Base-by-base conservation (phyloP, 163 green algal species). In the Coccomyxa subellipsoidea region DNA sequence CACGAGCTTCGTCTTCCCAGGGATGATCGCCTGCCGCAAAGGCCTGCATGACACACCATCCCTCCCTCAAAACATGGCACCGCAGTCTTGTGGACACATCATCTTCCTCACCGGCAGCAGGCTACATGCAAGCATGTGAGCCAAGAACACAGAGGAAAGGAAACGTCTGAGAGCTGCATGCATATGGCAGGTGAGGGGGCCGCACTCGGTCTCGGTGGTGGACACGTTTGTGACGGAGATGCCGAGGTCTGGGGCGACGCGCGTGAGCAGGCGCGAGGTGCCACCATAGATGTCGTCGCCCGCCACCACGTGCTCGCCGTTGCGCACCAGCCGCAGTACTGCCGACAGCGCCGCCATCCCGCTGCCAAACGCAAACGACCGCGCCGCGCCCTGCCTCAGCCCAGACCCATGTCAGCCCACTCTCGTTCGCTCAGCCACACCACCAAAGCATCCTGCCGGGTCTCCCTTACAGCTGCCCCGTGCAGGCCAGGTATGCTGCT, bases 221-320 rank as follows among this genome's bases (percentile, higher is more conserved):
- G 98, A 93, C 0, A 98, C 94, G 79, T 98, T 95, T 69, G 84
- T 93, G 38, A 99, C 96, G 0, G 88, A 78, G 2, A 98, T 86
- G 47, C 95, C 96, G 1, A 87, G 79, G 34, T 79, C 78, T 1
- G 96, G 95, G 18, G 83, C 87, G 0, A 93, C 89, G 15, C 90
- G 87, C 21, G 86, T 84, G 25, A 99, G 92, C 83, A 99, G 90
- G 35, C 96, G 87, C 69, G 81, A 92, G 39, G 96, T 99, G 76
- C 97, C 97, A 8, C 97, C 97, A 81, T 99, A 99, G 34, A 99
- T 91, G 86, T 99, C 97, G 78, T 99, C 95, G 1, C 96, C 97
- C 15, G 95, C 93, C 59, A 99, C 86, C 34, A 99, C 93, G 78
- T 97, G 93, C 54, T 94, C 90, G 4, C 93, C 93, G 0, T 81